Percentiles rank a stretch among this genome's conserved stretches.
Conservation (phyloP, 176 grass and related monocot species). For the Raddia distichophylla region DNA sequence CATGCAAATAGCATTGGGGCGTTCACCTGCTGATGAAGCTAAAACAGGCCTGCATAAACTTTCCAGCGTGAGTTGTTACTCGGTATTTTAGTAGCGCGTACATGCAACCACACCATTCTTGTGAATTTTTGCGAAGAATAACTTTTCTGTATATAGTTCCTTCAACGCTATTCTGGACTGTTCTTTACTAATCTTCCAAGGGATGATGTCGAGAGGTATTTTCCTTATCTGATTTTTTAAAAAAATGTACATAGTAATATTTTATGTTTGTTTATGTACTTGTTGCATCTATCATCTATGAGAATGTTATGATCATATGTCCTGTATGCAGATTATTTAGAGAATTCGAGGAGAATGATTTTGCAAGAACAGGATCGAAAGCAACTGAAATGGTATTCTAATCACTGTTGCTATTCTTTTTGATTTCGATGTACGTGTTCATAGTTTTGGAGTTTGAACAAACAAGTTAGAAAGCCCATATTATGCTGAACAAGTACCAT, state of each 20-base stretch:
- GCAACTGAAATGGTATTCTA: conserved; percentile 71
- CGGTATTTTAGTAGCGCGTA: background rate
- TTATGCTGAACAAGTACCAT: background rate
- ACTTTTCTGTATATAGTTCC: conserved; percentile 46
- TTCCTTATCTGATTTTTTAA: background rate
- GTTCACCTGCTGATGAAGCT: conserved; percentile 75
- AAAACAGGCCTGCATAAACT: conserved; percentile 75
- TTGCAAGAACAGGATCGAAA: conserved; percentile 75
- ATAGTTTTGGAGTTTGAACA: background rate
- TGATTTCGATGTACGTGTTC: conserved; percentile 2
- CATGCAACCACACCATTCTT: background rate
- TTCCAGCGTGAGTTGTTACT: conserved; percentile 58
- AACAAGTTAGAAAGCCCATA: background rate
- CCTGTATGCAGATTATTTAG: conserved; percentile 56
- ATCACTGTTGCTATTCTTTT: background rate
- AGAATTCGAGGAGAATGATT: conserved; percentile 83
- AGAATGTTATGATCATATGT: conserved; percentile 1
- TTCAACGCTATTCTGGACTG: conserved; percentile 75
- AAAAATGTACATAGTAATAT: background rate
- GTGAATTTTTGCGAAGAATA: conserved; percentile 31
- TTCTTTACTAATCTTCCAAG: conserved; percentile 77
- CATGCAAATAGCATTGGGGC: conserved; percentile 87
- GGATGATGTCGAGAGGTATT: conserved; percentile 86
- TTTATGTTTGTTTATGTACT: background rate
- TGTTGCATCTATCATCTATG: background rate